These are phyloP conservation scores for Avena atlantica DNA, from an alignment of 176 grass and related monocot genomes.

Conservation along the genomic window DNA sequence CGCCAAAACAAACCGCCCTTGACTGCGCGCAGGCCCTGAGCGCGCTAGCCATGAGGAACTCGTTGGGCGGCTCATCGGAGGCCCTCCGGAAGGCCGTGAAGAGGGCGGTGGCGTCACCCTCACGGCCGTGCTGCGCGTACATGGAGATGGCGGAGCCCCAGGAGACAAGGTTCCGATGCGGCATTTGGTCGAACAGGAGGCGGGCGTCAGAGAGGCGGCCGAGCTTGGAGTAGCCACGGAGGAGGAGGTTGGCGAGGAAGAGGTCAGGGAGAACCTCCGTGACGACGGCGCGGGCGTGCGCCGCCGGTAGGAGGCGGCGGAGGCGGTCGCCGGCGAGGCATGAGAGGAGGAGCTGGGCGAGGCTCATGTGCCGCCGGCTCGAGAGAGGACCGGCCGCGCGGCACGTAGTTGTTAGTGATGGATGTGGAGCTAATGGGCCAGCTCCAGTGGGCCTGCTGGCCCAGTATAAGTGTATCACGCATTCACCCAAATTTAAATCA, in stretches of 20 bases:
- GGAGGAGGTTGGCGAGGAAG: conserved; percentile 60
- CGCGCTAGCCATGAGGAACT: conserved; percentile 72
- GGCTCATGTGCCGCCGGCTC: not conserved
- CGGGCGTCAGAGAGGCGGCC: conserved; percentile 43
- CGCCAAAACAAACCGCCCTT: conserved; percentile 21
- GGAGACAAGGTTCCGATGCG: conserved; percentile 58
- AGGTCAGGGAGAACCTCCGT: not conserved
- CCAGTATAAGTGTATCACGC: too few relatives aligned
- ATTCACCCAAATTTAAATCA: too few relatives aligned
- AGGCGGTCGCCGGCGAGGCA: conserved; percentile 54
- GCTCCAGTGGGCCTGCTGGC: not conserved
- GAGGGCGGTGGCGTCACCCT: conserved; percentile 38
- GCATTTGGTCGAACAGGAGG: conserved; percentile 65
- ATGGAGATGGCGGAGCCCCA: conserved; percentile 82
- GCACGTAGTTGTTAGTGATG: not conserved
- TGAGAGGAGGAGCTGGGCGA: conserved; percentile 50
- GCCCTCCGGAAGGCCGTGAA: conserved; percentile 45
- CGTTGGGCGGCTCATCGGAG: conserved; percentile 47
- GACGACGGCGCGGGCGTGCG: conserved; percentile 56
- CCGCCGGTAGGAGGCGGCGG: conserved; percentile 38
- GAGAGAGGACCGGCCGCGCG: not conserved
- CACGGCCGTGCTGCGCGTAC: conserved; percentile 52
- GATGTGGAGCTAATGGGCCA: not conserved
- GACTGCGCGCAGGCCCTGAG: conserved; percentile 64
- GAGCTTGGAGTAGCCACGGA: conserved; percentile 61